Evolutionary conservation across 1,139 yeast species (phyloP).

Genomic region (Debaryomyces udenii): DNA sequence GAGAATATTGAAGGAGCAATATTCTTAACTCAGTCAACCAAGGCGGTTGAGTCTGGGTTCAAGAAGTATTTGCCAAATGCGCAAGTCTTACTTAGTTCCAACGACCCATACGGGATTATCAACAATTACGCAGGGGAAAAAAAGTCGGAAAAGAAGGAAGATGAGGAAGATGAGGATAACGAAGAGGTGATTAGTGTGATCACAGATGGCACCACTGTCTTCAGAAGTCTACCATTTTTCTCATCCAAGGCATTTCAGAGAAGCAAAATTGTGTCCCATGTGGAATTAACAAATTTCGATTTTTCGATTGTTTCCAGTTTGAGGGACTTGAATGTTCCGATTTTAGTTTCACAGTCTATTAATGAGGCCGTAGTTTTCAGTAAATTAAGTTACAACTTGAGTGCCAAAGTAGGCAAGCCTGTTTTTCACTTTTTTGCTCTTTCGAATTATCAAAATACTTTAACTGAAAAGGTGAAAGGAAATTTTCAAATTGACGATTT

Average conservation of each 20-base stretch:
- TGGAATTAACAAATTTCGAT: conserved; percentile 59
- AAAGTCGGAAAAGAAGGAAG: background rate
- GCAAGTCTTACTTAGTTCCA: conserved; percentile 43
- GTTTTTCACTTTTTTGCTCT: conserved; percentile 70
- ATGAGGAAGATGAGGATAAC: conserved; percentile 15
- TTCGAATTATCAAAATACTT: conserved; percentile 20
- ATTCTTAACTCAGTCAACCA: conserved; percentile 51
- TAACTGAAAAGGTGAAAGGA: conserved; percentile 18
- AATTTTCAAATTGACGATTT: conserved; percentile 22
- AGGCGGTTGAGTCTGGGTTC: conserved; percentile 44
- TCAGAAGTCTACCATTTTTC: conserved; percentile 58
- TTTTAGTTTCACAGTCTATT: conserved; percentile 64
- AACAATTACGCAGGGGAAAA: conserved; percentile 28
- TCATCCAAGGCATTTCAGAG: conserved; percentile 42
- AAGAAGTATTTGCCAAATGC: conserved; percentile 25
- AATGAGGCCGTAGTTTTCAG: conserved; percentile 57
- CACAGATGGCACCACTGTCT: conserved; percentile 56
- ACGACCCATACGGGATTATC: conserved; percentile 58
- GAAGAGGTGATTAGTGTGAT: conserved; percentile 51
- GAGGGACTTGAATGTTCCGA: conserved; percentile 67
- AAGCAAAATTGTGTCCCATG: conserved; percentile 59
- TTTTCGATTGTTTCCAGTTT: conserved; percentile 67
- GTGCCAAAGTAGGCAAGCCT: conserved; percentile 51
- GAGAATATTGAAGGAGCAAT: conserved; percentile 33
- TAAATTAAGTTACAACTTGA: conserved; percentile 58